These are phyloP conservation scores for Aspergillus clavatus DNA, from an alignment of 2,329 filamentous ascomycete species.

Conservation along the genomic window DNA sequence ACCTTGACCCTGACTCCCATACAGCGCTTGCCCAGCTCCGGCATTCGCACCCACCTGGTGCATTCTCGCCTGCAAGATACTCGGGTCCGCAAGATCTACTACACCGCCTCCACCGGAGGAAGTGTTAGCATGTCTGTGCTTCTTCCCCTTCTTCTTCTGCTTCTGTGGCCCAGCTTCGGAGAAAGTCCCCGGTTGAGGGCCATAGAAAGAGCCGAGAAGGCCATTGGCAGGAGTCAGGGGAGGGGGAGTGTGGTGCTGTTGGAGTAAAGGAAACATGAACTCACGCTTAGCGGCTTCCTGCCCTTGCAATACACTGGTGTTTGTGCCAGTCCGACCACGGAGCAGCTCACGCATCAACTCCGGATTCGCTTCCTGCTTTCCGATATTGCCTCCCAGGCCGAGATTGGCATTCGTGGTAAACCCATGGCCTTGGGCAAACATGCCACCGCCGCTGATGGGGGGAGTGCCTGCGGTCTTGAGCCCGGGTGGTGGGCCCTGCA, in stretches of 20 bases:
- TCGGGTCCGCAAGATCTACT: conserved; percentile 99
- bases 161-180: conserved; percentile 85
- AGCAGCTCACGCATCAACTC: conserved; percentile 80
- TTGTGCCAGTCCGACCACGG: conserved; percentile 58
- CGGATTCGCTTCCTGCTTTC: conserved; percentile 67
- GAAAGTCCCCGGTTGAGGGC: conserved; percentile 76
- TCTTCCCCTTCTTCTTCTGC: conserved; percentile 99
- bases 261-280: conserved; percentile 91
- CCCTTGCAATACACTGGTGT: conserved; percentile 62
- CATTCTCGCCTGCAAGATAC: conserved; percentile 96
- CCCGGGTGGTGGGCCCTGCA: conserved; percentile 89
- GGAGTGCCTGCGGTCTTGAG: conserved; percentile 93
- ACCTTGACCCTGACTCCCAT: conserved; percentile 83
- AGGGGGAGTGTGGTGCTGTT: conserved; percentile 80
- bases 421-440: conserved; percentile 84
- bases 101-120: conserved; percentile 99
- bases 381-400: conserved; percentile 58
- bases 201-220: conserved; percentile 88
- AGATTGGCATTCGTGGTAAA: conserved; percentile 62
- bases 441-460: conserved; percentile 69
- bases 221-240: conserved; percentile 88
- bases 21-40: conserved; percentile 75
- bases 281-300: conserved; percentile 95
- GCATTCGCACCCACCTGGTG: conserved; percentile 77
- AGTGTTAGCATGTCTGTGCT: conserved; percentile 99